Evolutionary conservation across 345 rosid genomes (phyloP).

Genomic region (Aurinia saxatilis): DNA sequence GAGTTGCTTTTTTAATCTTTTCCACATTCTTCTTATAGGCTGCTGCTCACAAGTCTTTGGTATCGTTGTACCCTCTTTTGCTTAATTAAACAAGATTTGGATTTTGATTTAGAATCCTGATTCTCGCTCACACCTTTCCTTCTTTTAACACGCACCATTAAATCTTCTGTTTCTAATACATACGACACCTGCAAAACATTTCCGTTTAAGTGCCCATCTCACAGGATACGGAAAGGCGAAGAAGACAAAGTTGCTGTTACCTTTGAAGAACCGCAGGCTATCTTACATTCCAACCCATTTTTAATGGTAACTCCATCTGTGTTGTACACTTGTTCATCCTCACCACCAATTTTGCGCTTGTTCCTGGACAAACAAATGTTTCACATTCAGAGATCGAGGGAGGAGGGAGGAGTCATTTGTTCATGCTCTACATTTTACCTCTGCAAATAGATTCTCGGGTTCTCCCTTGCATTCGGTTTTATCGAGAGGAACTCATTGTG

Average conservation of each 20-base stretch:
- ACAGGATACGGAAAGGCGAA: neutral
- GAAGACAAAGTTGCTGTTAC: constrained; percentile 27
- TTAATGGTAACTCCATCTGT: constrained; percentile 51
- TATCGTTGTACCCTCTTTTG: constrained; percentile 1
- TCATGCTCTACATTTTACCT: constrained; percentile 38
- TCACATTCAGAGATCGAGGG: neutral
- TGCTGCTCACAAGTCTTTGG: neutral
- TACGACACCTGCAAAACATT: constrained; percentile 54
- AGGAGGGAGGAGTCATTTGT: neutral
- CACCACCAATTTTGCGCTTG: constrained; percentile 35
- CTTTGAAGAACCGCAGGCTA: constrained; percentile 80
- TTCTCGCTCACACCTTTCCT: constrained; percentile 21
- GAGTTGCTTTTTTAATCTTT: neutral
- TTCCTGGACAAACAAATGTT: constrained; percentile 41
- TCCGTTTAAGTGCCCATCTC: neutral
- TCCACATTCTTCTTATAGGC: neutral
- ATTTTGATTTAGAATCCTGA: constrained; percentile 16
- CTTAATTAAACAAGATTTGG: constrained; percentile 3
- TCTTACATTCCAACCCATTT: constrained; percentile 80
- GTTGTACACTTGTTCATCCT: constrained; percentile 25
- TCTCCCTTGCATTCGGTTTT: constrained; percentile 48
- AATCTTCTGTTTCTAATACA: constrained; percentile 81
- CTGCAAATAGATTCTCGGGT: constrained; percentile 55
- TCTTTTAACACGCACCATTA: constrained; percentile 41
- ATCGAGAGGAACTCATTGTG: constrained; percentile 58